Evolutionary conservation across 1,139 yeast genomes (phyloP).

Genomic region (Eremothecium cymbalariae): DNA sequence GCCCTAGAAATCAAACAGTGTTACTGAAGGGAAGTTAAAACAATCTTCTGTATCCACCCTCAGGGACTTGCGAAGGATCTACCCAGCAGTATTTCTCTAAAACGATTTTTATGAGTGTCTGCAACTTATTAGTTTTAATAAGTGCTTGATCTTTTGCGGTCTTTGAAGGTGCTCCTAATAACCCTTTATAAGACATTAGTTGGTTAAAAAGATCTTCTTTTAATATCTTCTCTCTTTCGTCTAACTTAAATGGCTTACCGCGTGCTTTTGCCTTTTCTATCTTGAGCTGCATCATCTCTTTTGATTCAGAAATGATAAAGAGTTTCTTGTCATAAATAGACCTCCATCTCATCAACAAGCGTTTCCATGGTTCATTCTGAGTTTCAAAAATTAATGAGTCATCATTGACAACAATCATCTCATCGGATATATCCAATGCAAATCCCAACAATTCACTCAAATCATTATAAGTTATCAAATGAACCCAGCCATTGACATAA

Average conservation of each 20-base stretch:
- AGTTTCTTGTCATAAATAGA: conserved; percentile 3
- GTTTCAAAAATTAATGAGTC: conserved; percentile 5
- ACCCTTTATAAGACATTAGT: conserved; percentile 5
- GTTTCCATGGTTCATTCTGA: conserved; percentile 6
- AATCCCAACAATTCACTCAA: conserved; percentile 5
- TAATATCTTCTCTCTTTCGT: conserved; percentile 4
- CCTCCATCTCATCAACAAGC: conserved; percentile 6
- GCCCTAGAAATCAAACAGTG: no score
- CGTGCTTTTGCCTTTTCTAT: conserved; percentile 4
- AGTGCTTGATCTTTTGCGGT: conserved; percentile 5
- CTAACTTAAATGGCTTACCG: conserved; percentile 4
- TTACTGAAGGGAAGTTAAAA: conserved; percentile 1
- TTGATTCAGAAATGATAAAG: conserved; percentile 5
- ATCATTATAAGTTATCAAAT: conserved; percentile 5
- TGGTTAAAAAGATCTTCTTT: conserved; percentile 5
- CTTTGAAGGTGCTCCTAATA: conserved; percentile 4
- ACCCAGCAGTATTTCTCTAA: conserved; percentile 9
- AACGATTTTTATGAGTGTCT: conserved; percentile 5
- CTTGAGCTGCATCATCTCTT: conserved; percentile 6
- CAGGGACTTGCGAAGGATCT: conserved; percentile 7
- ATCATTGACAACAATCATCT: conserved; percentile 6
- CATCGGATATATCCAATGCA: conserved; percentile 5
- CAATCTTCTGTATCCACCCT: conserved; percentile 7
- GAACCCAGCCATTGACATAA: conserved; percentile 4
- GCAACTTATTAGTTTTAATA: conserved; percentile 2